Conservation (phyloP, 2,329 filamentous ascomycete genomes). For the Epichloe sibirici region DNA sequence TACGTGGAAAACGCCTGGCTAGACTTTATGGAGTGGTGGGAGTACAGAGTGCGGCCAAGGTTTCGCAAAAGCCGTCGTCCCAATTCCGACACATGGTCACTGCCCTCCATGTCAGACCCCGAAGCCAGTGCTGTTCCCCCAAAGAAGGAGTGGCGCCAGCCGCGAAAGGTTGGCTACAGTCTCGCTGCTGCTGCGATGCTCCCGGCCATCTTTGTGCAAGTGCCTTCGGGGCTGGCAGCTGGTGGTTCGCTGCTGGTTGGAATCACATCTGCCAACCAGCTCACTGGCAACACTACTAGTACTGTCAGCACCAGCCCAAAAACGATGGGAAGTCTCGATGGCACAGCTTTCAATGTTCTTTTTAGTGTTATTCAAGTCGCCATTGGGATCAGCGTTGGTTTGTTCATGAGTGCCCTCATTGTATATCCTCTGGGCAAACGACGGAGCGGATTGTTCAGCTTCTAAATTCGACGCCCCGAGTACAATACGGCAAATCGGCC, state of each 20-base stretch:
- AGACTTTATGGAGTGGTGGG: conserved; percentile 37
- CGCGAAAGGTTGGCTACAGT: conserved; percentile 52
- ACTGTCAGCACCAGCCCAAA: conserved; percentile 2
- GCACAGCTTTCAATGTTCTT: conserved; percentile 39
- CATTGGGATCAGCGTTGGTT: conserved; percentile 48
- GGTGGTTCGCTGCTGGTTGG: conserved; percentile 47
- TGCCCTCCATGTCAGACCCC: conserved; percentile 18
- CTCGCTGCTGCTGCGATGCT: conserved; percentile 76
- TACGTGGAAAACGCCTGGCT: conserved; percentile 43
- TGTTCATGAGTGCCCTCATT: conserved; percentile 43
- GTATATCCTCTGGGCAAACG: conserved; percentile 46
- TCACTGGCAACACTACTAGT: conserved; percentile 30
- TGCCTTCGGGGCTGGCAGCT: conserved; percentile 50
- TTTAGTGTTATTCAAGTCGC: conserved; percentile 48
- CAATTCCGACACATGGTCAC: conserved; percentile 19
- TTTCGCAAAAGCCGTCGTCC: conserved; percentile 19
- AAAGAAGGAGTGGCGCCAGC: conserved; percentile 16
- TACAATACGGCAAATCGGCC: neutral
- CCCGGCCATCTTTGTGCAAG: conserved; percentile 70
- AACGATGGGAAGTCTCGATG: conserved; percentile 23
- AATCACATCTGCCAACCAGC: conserved; percentile 41
- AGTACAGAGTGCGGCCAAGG: conserved; percentile 28
- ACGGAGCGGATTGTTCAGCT: conserved; percentile 44
- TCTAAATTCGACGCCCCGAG: conserved; percentile 19
- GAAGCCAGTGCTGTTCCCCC: conserved; percentile 18